A percentile compares a stretch with the other conserved stretches of the same genome.
phyloP scores from a whole-genome alignment of 441 rosid species.

The Geranium incanum region DNA sequence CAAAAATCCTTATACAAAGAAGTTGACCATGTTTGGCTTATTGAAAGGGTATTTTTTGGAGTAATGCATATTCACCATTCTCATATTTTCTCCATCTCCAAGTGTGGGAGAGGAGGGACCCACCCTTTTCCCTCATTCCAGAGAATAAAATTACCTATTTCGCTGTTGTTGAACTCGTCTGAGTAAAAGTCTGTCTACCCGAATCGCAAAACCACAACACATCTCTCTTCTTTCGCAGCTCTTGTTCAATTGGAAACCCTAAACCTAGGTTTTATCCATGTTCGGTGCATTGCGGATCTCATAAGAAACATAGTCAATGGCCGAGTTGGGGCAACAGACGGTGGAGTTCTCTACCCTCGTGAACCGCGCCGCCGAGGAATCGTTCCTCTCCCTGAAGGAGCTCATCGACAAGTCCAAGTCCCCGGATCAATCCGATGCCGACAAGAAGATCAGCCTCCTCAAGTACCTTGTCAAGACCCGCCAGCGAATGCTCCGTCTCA shows the following conservation, averaged over 20 bases:
- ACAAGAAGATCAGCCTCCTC: slow-evolving; percentile 75
- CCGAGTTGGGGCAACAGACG: slow-evolving; percentile 85
- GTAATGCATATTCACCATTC: too few relatives aligned
- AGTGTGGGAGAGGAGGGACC: background rate
- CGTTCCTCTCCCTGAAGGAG: slow-evolving; percentile 66
- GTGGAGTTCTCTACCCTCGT: slow-evolving; percentile 75
- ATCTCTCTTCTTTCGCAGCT: background rate
- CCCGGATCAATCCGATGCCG: slow-evolving; percentile 62
- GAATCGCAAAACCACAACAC: background rate
- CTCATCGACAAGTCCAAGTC: slow-evolving; percentile 75
- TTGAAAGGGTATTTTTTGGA: too few relatives aligned
- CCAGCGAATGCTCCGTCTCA: slow-evolving; percentile 92
- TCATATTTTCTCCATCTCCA: background rate
- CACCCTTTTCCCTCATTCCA: background rate
- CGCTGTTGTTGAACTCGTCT: background rate
- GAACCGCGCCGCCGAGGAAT: slow-evolving; percentile 76
- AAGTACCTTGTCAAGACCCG: slow-evolving; percentile 75
- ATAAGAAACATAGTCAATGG: slow-evolving; percentile 30
- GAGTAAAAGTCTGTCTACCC: background rate
- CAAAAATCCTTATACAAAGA: too few relatives aligned
- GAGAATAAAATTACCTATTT: background rate
- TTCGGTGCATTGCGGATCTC: slow-evolving; percentile 8
- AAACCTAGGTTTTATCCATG: background rate
- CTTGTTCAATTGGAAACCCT: background rate
- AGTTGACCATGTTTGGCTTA: too few relatives aligned